A percentile compares a stretch with the other conserved stretches of the same genome.
phyloP scores from a whole-genome alignment of 352 stramenopile genomes.

The Globisporangium nunn region DNA sequence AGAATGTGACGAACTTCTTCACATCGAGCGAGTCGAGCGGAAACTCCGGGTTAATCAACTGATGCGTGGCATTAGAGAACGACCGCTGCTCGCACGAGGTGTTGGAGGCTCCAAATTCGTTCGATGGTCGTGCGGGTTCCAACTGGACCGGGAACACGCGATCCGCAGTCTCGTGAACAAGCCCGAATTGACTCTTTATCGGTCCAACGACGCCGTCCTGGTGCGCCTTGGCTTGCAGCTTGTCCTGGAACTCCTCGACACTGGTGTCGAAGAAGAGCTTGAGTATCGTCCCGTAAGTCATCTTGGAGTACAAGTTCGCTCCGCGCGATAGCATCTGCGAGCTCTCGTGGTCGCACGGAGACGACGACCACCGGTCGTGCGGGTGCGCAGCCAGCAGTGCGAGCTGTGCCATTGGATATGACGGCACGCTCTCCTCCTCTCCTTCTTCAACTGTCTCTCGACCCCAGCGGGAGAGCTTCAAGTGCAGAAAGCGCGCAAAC shows the following conservation, averaged over 20 bases:
- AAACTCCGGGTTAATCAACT: slow-evolving; percentile 61
- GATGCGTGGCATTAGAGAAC: slow-evolving; percentile 20
- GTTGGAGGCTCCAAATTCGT: slow-evolving; percentile 63
- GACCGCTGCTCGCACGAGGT: slow-evolving; percentile 59
- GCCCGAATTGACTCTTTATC: slow-evolving; percentile 63
- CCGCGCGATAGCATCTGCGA: slow-evolving; percentile 60
- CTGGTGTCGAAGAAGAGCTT: slow-evolving; percentile 82
- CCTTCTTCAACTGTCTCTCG: slow-evolving; percentile 79
- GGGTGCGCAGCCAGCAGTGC: slow-evolving; percentile 62
- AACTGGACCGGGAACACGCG: slow-evolving; percentile 12
- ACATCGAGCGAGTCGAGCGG: slow-evolving; percentile 67
- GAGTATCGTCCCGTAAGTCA: slow-evolving; percentile 64
- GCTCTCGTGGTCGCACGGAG: slow-evolving; percentile 64
- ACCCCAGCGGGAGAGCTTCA: slow-evolving; percentile 82
- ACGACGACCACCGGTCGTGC: slow-evolving; percentile 40
- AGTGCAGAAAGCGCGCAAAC: slow-evolving; percentile 64
- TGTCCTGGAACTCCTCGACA: slow-evolving; percentile 56
- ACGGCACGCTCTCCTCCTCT: slow-evolving; percentile 72
- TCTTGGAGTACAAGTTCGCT: slow-evolving; percentile 79
- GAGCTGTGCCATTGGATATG: slow-evolving; percentile 69
- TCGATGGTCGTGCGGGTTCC: not conserved
- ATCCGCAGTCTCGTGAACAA: slow-evolving; percentile 40
- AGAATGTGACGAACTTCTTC: slow-evolving; percentile 65
- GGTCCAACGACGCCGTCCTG: slow-evolving; percentile 39
- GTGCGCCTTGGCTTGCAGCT: slow-evolving; percentile 48